Evolutionary conservation across 805 yeast genomes (phyloP).

Genomic region (Yarrowia sp.): DNA sequence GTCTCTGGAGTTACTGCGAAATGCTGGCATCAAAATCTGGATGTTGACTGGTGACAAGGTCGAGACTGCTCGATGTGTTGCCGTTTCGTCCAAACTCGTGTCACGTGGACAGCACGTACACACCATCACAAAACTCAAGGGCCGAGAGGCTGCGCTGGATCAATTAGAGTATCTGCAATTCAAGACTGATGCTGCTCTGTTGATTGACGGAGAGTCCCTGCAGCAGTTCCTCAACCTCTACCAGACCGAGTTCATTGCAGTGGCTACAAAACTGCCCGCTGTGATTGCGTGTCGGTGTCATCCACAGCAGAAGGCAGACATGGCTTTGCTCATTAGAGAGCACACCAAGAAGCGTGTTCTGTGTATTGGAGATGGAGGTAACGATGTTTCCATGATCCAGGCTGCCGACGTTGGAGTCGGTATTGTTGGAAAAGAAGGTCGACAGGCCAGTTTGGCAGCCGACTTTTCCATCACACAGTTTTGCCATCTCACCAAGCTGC

Average conservation of each 20-base stretch:
- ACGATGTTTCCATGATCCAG: slow-evolving; percentile 98
- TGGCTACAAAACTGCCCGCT: slow-evolving; percentile 77
- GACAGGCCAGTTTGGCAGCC: slow-evolving; percentile 95
- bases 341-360: slow-evolving; percentile 87
- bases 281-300: slow-evolving; percentile 99
- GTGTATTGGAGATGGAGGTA: slow-evolving; percentile 99
- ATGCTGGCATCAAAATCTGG: slow-evolving; percentile 98
- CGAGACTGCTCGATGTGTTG: slow-evolving; percentile 96
- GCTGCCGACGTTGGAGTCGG: slow-evolving; percentile 99
- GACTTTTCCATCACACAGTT: slow-evolving; percentile 93
- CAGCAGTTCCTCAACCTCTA: slow-evolving; percentile 61
- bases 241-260: slow-evolving; percentile 68
- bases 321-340: slow-evolving; percentile 73
- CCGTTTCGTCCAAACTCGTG: slow-evolving; percentile 90
- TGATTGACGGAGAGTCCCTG: slow-evolving; percentile 92
- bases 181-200: slow-evolving; percentile 65
- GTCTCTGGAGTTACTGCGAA: slow-evolving; percentile 84
- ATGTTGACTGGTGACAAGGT: slow-evolving; percentile 99
- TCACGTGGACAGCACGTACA: slow-evolving; percentile 93
- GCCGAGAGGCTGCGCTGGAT: slow-evolving; percentile 64
- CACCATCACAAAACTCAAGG: slow-evolving; percentile 63
- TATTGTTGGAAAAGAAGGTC: slow-evolving; percentile 97
- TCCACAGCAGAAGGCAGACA: slow-evolving; percentile 97
- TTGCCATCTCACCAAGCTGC: slow-evolving; percentile 76
- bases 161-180: slow-evolving; percentile 68